Evolutionary conservation across 2,329 filamentous ascomycete genomes (phyloP), one percentile per base, ranked within the genome.

Genomic region (Colletotrichum theobromicola): DNA sequence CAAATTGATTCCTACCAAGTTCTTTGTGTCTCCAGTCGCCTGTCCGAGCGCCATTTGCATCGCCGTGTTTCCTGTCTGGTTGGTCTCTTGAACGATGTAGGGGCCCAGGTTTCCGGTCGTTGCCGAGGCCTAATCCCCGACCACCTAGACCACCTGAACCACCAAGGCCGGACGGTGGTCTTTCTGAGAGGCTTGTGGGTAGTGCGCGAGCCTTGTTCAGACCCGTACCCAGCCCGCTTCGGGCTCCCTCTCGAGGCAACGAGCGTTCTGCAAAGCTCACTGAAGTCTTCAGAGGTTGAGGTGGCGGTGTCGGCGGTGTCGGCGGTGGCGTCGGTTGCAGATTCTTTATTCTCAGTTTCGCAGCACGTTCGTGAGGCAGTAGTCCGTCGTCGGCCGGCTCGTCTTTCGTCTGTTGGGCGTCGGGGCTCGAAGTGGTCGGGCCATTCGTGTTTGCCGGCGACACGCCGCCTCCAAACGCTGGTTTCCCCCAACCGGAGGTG

Each of bases 321-420:
- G 37, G 50, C 18, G 21, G 32, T 28, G 24, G n/a, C 26, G 34
- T 55, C 64, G 60, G 50, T 16, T 18, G 32, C 10, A 55, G 26
- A 55, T 67, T 66, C 32, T 63, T 37, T 18, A 77, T 37, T 63
- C 77, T 80, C 65, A 79, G 68, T 12, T 83, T 82, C 42, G 85
- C 85, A 46, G 81, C 81, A n/a, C 77, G 63, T 70, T 86, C 85
- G 60, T 86, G 84, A 4, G 84, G 85, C 7, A 86, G 80, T 46
- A 86, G 77, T 3, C 78, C 78, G 35, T 69, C 58, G 5, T 68
- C 58, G 4, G 65, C 55, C 7, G 53, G 7, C 21, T 12, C 57
- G 13, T 35, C 28, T 7, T 9, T 18, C 15, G 18, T 15, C 24
- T 28, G 28, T 28, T 21, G 28, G 42, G 26, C 21, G 18, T 72